Evolutionary conservation across 768 basidiomycete species (phyloP), one percentile per base, ranked within the genome.

Genomic region (Pleurotus eryngii): DNA sequence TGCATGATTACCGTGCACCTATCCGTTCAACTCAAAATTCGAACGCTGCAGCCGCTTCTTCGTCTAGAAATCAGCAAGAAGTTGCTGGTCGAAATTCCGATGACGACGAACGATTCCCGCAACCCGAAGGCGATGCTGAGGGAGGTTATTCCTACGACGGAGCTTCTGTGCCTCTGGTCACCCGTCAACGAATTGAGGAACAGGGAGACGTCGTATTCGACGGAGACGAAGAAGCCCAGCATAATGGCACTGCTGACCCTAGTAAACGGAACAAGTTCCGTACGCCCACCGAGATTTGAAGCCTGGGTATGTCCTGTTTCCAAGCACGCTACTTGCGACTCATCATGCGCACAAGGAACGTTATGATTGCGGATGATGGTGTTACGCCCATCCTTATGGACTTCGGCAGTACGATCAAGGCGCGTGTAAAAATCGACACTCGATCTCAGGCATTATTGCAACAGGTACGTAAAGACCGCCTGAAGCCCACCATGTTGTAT

Each of bases 281-380:
- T 99, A 95, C 69, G 96, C 96, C 1, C 97, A 99, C 72, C 80
- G 97, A 56, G 97, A 99, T 74, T 76, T 98, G 64, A 99, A 99
- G 74, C 96, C 95, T 46, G 95, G 86, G 95, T 95, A 64, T 63
- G 89, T 75, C 17, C 27, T 58, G 49, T 37, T 22, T 24, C 27
- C 22, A 8, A n/a, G 8, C 3, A n/a, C 17, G n/a, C 30, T 15
- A 15, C 12, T 43, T 3, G 9, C 9, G n/a, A 12, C 26, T 24
- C 47, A 17, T 45, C 17, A 37, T 24, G 14, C 45, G n/a, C 48
- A 24, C 43, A 14, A 98, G 95, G 50, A 99, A 99, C 67, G 81
- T 99, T 57, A 99, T 99, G 96, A 82, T 98, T 57, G 83, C 95
- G 12, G 96, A 99, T 65, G 91, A 97, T 55, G 93, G 91, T 1